Base-by-base conservation (phyloP, 371 early-diverging fungal species). In the Amoeboradix gromovi region DNA sequence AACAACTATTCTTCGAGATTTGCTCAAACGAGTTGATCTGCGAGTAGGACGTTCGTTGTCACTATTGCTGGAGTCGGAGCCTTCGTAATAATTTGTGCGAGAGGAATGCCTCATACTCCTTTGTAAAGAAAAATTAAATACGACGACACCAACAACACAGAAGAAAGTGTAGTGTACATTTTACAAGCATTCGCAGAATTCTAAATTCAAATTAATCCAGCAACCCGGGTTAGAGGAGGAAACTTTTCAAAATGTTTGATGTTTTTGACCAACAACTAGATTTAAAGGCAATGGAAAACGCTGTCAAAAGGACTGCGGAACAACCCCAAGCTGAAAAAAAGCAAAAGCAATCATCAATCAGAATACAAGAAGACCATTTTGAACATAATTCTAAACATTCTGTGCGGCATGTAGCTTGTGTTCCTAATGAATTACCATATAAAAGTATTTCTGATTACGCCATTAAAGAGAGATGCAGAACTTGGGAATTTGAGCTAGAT, bases 401-500 rank as follows among this genome's bases (percentile, higher is more conserved):
- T 82, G 86, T 94, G 66, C 83, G 92, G 29, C 97, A 96, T 77
- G 91, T 93, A 81, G 97, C 94, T 0, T 90, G 94, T 1, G 78
- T 94, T 0, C 97, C 97, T 17, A 84, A 86, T 0, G 83, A 81
- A 69, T 94, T 89, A 77, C 75, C 81, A 29, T 94, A 93, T 75
- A 78, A 84, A 2, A 93, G 94, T 0, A 81, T 94, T 30, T 81
- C 86, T 29, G 79, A 92, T 74, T 91, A 94, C 69, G 84, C 84
- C 1, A 81, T 84, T 12, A 88, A 86, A 30, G 83, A 76, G 28
- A 79, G 83, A 22, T 92, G 93, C 28, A 92, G 95, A 32, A 80
- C 79, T 0, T 99, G 95, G 74, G 87, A 88, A 5, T 98, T 97
- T 78, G 84, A 85, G 28, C 80, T 99, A 68, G 99, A 99, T 85